Evolutionary conservation across 148 eudicot genomes (phyloP).

Genomic region (Camellia sinensis): DNA sequence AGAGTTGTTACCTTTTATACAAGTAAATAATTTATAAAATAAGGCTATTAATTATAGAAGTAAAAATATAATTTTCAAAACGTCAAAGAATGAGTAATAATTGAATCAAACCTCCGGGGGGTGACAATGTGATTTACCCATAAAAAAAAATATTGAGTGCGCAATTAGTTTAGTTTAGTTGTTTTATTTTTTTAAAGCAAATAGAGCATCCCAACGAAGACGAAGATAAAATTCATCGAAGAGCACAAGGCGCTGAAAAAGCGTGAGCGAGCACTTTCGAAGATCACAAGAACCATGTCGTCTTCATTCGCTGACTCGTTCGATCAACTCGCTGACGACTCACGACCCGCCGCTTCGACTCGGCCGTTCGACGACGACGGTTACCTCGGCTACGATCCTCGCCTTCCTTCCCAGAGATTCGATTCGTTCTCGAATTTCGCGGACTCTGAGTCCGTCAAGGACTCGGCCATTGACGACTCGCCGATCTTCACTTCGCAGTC

Average conservation of each 20-base stretch:
- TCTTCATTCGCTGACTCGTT: constrained; percentile 39
- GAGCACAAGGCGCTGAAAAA: background rate
- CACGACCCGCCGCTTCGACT: constrained; percentile 22
- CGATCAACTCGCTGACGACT: constrained; percentile 28
- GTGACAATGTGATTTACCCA: no score
- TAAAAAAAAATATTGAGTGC: no score
- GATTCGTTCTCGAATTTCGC: constrained; percentile 30
- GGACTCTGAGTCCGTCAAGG: constrained; percentile 25
- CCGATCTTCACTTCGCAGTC: background rate
- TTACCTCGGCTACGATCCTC: constrained; percentile 14
- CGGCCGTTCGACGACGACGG: constrained; percentile 29
- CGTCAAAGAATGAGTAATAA: no score
- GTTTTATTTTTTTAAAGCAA: no score
- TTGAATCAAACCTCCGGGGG: no score
- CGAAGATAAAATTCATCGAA: background rate
- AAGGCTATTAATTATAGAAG: no score
- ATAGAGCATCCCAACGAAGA: no score
- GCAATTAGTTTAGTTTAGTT: no score
- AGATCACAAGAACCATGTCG: constrained; percentile 11
- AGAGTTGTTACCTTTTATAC: no score
- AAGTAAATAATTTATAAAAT: no score
- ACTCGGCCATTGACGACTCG: constrained; percentile 20
- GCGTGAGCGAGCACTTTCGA: background rate
- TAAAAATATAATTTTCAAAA: no score
- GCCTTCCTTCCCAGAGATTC: constrained; percentile 22